phyloP scores from a whole-genome alignment of 2,329 filamentous ascomycete genomes.

The Epichloe elymi region DNA sequence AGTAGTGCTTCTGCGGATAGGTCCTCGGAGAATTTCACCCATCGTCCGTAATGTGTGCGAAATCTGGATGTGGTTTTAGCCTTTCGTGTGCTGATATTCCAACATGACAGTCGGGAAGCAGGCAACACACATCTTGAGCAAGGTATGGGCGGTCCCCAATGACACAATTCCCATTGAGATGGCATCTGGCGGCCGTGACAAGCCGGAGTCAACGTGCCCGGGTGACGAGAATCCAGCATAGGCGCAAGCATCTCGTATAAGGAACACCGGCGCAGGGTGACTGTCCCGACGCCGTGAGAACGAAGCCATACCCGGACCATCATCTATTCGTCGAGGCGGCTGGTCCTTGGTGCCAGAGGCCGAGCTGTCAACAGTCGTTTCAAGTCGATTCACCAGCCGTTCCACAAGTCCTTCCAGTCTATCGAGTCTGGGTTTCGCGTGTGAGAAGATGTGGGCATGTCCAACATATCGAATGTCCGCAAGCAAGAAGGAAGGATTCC shows the following conservation, averaged over 20 bases:
- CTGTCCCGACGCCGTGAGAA: neutral
- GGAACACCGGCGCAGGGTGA: conserved; percentile 12
- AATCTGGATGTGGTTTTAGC: conserved; percentile 10
- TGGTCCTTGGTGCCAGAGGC: neutral
- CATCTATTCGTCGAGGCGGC: neutral
- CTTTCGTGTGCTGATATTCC: neutral
- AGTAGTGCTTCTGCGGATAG: conserved; percentile 8
- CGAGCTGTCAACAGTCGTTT: neutral
- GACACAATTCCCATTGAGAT: conserved; percentile 12
- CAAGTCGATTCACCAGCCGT: neutral
- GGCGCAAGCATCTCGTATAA: conserved; percentile 16
- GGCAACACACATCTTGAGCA: conserved; percentile 11
- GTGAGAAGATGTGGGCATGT: too few relatives aligned
- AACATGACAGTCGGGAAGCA: neutral
- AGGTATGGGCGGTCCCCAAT: conserved; percentile 7
- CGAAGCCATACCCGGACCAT: neutral
- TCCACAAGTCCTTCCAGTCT: neutral
- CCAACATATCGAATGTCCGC: too few relatives aligned
- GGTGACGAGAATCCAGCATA: conserved; percentile 13
- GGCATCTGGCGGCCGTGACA: conserved; percentile 6
- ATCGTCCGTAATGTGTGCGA: conserved; percentile 14
- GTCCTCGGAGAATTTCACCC: conserved; percentile 13
- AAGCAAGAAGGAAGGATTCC: too few relatives aligned
- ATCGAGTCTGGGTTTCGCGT: neutral
- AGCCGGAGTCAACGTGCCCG: neutral